A percentile compares a stretch with the other conserved stretches of the same genome.
Evolutionary conservation across 2,329 filamentous ascomycete species (phyloP).

Genomic region (Beauveria sp.): DNA sequence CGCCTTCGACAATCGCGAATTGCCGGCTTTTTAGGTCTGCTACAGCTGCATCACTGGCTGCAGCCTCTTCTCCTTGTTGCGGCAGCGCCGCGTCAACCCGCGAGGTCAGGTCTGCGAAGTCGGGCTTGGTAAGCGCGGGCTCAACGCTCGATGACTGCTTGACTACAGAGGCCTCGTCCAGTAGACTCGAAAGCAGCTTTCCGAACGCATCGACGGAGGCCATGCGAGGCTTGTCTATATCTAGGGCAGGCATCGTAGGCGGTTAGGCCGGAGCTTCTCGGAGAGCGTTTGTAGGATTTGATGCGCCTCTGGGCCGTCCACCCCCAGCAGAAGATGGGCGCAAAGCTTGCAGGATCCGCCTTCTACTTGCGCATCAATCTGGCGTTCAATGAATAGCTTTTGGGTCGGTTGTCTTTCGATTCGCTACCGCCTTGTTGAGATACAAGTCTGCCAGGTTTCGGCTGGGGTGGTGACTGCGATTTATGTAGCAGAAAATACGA

Average conservation of each 20-base stretch:
- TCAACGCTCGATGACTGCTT: constrained; percentile 60
- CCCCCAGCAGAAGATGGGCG: not conserved
- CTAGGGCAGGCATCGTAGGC: constrained; percentile 41
- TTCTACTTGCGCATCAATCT: not conserved
- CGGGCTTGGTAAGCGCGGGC: constrained; percentile 63
- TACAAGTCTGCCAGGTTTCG: not conserved
- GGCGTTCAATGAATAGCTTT: no score
- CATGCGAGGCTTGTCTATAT: constrained; percentile 39
- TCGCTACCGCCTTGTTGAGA: not conserved
- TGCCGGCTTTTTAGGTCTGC: constrained; percentile 37
- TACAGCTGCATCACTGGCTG: constrained; percentile 30
- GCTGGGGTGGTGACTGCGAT: not conserved
- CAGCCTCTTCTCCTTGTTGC: constrained; percentile 21
- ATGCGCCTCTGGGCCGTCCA: not conserved
- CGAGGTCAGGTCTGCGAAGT: constrained; percentile 46
- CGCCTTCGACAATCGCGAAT: constrained; percentile 72
- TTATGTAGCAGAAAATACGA: not conserved
- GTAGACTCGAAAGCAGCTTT: constrained; percentile 46
- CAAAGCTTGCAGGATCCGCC: not conserved
- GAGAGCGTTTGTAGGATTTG: not conserved
- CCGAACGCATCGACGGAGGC: constrained; percentile 46
- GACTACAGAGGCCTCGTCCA: constrained; percentile 48
- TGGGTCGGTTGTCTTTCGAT: not conserved
- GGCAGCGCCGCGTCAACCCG: constrained; percentile 32
- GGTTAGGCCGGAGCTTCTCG: not conserved